Base-by-base conservation (phyloP, 768 basidiomycete species). In the Phaeolepiota aurea region DNA sequence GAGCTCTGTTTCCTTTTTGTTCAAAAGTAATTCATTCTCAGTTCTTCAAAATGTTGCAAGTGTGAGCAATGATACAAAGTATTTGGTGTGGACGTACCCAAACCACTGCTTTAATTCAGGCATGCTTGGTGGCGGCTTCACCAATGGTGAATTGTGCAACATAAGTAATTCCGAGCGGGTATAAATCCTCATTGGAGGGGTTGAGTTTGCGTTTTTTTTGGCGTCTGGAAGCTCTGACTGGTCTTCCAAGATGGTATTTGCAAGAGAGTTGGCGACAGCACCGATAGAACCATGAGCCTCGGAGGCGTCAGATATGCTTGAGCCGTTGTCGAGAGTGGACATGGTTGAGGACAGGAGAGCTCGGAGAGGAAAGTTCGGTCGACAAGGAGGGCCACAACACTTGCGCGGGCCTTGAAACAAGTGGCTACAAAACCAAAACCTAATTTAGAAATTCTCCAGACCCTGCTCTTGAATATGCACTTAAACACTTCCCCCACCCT, bases 101-200 rank as follows among this genome's bases (percentile, higher is more conserved):
- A 90, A 91, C 88, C 88, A 91, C 34, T 82, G 77, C 64, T 81
- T 88, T 38, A 91, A 64, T 34, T 76, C 68, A 37, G 88, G 88
- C 89, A 91, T 89, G 48, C 76, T 76, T 38, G 65, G 55, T 4
- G 89, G 88, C 18, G 69, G 65, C 45, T 72, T 67, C 18, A 91
- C 82, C 30, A 90, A 64, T 16, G 85, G 82, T n/a, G 88, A 90
- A 47, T 73, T 75, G 48, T 76, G 71, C 15, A 91, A 72, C 41
- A 62, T 58, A 39, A 91, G 75, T 28, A 89, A 61, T 46, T 88
- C 79, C 36, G 68, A 54, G 37, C 85, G 78, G 53, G 79, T 71
- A 63, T 91, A 91, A 47, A 78, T 72, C 48, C 73, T 64, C 49
- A 82, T 70, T 41, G 72, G 72, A 45, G 66, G 69, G 36, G 57